Conservation (phyloP, 140 eudicot genomes). For the Cichorium intybus region DNA sequence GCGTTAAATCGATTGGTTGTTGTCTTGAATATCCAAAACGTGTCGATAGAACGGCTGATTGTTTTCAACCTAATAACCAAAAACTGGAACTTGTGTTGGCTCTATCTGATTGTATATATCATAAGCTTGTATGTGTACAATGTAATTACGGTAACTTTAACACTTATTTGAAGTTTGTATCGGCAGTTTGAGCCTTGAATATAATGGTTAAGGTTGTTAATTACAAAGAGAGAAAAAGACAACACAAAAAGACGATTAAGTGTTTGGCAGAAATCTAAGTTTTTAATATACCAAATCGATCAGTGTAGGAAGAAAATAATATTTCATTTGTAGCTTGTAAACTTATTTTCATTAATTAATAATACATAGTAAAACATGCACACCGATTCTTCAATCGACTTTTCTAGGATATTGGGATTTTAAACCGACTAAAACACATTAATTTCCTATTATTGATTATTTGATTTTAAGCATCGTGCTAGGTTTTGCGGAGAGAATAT, state of each 20-base stretch:
- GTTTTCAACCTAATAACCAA: conserved; percentile 16
- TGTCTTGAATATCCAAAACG: conserved; percentile 16
- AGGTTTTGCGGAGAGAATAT: too few relatives aligned
- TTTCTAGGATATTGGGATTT: too few relatives aligned
- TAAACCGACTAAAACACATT: too few relatives aligned
- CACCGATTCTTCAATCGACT: too few relatives aligned
- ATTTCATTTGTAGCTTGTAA: background rate
- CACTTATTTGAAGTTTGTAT: conserved; percentile 13
- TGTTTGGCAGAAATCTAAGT: background rate
- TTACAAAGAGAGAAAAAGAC: conserved; percentile 31
- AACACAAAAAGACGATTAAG: conserved; percentile 16
- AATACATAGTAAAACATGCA: too few relatives aligned
- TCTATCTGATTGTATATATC: conserved; percentile 16
- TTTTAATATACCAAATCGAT: background rate
- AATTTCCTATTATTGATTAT: too few relatives aligned
- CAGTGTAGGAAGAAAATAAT: too few relatives aligned
- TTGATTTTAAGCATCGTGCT: too few relatives aligned
- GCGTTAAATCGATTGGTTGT: background rate
- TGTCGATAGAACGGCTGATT: conserved; percentile 31
- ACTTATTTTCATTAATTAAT: too few relatives aligned
- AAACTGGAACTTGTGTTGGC: conserved; percentile 10
- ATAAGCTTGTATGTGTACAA: conserved; percentile 33
- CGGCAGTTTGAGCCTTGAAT: conserved; percentile 20
- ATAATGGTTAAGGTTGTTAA: conserved; percentile 28
- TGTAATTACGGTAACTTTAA: conserved; percentile 23